phyloP scores from a whole-genome alignment of 2,329 filamentous ascomycete genomes.

The Penicillium sumatraense region DNA sequence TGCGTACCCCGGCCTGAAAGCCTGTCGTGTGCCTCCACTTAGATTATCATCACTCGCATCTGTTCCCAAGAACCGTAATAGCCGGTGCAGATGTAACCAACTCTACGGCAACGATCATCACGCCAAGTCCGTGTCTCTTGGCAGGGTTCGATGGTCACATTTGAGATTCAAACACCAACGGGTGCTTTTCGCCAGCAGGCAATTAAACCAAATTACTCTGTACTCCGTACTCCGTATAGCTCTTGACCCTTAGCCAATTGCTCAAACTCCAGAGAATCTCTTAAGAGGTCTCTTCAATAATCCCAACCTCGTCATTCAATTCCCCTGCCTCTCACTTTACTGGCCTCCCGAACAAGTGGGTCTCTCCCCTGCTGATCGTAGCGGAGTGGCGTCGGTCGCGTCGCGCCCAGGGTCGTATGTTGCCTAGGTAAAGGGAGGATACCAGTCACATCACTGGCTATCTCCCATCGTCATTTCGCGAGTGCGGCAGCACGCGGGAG shows the following conservation, averaged over 20 bases:
- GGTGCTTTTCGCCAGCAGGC: no score
- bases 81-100: not conserved
- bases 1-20: not conserved
- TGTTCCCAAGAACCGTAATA: not conserved
- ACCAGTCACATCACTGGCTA: conserved; percentile 23
- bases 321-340: not conserved
- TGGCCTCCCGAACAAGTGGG: conserved; percentile 16
- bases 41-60: not conserved
- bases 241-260: no score
- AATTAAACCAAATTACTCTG: not conserved
- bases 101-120: not conserved
- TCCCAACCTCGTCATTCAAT: not conserved
- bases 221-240: not conserved
- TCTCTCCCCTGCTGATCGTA: conserved; percentile 25
- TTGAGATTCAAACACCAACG: not conserved
- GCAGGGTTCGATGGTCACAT: conserved; percentile 1
- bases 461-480: not conserved
- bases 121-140: not conserved
- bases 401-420: conserved; percentile 14
- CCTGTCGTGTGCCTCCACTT: not conserved
- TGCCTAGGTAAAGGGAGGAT: conserved; percentile 13
- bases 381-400: conserved; percentile 4
- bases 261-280: no score
- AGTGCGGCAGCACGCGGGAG: conserved; percentile 2
- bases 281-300: no score